Evolutionary conservation across 208 protist species (phyloP).

Genomic region (Trypanosoma boissoni): DNA sequence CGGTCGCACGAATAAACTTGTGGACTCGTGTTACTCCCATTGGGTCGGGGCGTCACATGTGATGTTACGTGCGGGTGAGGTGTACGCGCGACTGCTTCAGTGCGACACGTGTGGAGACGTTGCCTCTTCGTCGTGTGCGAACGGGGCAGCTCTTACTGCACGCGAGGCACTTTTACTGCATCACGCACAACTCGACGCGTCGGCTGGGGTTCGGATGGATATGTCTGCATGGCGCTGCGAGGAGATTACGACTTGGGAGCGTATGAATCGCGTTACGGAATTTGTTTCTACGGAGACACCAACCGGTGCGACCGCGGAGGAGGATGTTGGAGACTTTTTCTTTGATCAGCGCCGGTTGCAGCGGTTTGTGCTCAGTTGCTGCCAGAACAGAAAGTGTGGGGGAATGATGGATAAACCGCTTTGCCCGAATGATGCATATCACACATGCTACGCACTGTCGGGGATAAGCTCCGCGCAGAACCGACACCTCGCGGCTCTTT

Average conservation of each 20-base stretch:
- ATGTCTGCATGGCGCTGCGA: constrained; percentile 34
- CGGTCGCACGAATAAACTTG: constrained; percentile 97
- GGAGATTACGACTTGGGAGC: constrained; percentile 28
- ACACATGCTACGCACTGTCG: constrained; percentile 90
- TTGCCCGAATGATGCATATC: constrained; percentile 72
- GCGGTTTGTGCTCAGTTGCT: constrained; percentile 77
- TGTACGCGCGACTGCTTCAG: constrained; percentile 29
- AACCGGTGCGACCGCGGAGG: constrained; percentile 19
- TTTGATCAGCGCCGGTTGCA: constrained; percentile 79
- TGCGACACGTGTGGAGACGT: too few species aligned
- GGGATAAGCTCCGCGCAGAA: constrained; percentile 82
- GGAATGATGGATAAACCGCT: constrained; percentile 89
- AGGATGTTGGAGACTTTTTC: constrained; percentile 58
- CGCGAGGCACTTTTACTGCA: constrained; percentile 63
- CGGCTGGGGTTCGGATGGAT: constrained; percentile 15
- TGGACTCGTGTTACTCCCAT: constrained; percentile 97
- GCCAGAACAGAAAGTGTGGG: constrained; percentile 51
- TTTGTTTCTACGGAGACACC: constrained; percentile 27
- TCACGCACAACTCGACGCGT: constrained; percentile 66
- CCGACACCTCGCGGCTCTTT: constrained; percentile 33
- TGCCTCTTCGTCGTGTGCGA: too few species aligned
- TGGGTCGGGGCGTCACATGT: constrained; percentile 93
- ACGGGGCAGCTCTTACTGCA: too few species aligned
- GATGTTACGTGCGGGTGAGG: constrained; percentile 49
- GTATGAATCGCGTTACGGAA: constrained; percentile 26